Base-by-base conservation (phyloP, 352 stramenopile genomes). In the Globisporangium cystogenes region DNA sequence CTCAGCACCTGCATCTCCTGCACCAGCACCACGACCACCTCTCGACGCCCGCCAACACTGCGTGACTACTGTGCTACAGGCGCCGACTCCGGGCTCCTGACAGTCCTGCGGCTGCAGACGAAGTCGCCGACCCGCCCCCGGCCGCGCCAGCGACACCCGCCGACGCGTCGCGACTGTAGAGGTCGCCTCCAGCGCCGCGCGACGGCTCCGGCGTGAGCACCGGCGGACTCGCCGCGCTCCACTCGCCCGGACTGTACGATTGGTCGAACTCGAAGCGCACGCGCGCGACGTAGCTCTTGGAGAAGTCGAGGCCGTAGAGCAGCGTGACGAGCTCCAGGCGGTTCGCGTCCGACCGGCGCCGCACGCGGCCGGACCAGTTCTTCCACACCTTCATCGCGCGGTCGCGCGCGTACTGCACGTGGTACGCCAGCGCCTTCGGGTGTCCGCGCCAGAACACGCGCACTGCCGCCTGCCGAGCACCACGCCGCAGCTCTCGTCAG, bases 381-480 rank as follows among this genome's bases (percentile, higher is more conserved):
- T 86, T 87, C 80, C 80, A 91, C 29, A 91, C 80, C 46, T 79
- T 84, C 69, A 91, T 78, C 3, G 80, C 73, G 41, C 80, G 80
- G 52, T 91, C 80, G 4, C 80, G 75, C 42, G 80, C 71, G 40
- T 81, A 91, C 51, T 91, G 80, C 21, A 91, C 43, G 26, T 91
- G 80, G 39, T 74, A 85, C 21, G 72, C 64, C 11, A 86, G 23
- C 0, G 77, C 76, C 18, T 72, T 82, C 1, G 74, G 63, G 51
- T 86, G 72, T 1, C 71, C 65, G 16, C 64, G 56, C 80, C 80
- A 91, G 23, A 61, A 67, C 23, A 87, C 72, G n/a, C 66, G 65
- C 35, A 91, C 66, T 8, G 80, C 77, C 10, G 80, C 77, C 80
- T 90, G 21, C 26, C 27, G 21, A 52, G n/a, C 14, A 59, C n/a